Evolutionary conservation across 257 asterid genomes (phyloP), one percentile per base, ranked within the genome.

Genomic region (Ilex aquifolium): DNA sequence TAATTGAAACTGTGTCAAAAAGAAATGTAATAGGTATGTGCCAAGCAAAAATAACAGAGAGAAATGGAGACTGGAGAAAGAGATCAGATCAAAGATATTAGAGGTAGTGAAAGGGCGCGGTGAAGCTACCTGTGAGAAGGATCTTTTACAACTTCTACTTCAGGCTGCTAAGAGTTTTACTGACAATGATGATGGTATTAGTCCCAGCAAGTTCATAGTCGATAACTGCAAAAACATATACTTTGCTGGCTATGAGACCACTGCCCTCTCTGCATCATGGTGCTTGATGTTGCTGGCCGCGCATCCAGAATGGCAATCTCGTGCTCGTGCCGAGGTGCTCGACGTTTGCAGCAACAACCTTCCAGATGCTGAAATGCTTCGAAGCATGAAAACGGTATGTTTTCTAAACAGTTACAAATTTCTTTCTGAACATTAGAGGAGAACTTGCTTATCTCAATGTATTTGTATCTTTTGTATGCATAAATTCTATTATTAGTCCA

Each of bases 261-360:
- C 81, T 14, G 82, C 87, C 46, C 74, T 70, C 61, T 72, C 96
- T 3, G 82, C 87, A 56, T 72, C 96, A n/a, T 87, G 97, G 96
- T 87, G 96, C 60, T 71, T 90, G 80, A 74, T 90, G 90, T 57
- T 73, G 44, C 76, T 87, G 32, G 95, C 85, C 13, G 80, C 85
- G 55, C 63, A 85, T 72, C 95, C 91, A 59, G 82, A 85, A 2
- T 87, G 95, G 95, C 97, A 90, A 75, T 83, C 75, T 65, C 89
- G 81, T 46, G 85, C 76, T 40, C 91, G 88, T 59, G 74, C 76
- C 51, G 95, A 87, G 77, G 92, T 74, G 57, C 80, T 87, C 56
- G 78, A 76, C 57, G 62, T 83, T 13, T 85, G 90, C 31, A 85
- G 90, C 55, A 42, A 32, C n/a, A 65, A 74, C 30, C 57, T 65